These are phyloP conservation scores for Juglanconis sp. DNA, from an alignment of 2,329 filamentous ascomycete species.

Conservation along the genomic window DNA sequence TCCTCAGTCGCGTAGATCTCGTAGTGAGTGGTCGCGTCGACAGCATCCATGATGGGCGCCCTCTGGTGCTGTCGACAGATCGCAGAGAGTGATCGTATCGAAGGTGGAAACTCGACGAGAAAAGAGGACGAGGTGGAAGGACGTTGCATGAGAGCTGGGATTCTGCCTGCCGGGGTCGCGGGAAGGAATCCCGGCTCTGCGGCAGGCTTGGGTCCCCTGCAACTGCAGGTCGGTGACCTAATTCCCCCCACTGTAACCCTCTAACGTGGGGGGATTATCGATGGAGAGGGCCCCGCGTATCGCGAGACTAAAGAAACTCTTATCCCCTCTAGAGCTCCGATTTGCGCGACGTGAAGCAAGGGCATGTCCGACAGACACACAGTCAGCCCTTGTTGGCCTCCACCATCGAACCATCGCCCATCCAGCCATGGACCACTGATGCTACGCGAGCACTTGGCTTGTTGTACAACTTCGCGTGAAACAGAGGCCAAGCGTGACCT, in stretches of 20 bases:
- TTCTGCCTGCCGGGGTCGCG: not conserved
- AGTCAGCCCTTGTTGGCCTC: not conserved
- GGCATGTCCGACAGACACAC: not conserved
- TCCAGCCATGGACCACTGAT: not conserved
- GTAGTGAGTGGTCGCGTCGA: slow-evolving; percentile 61
- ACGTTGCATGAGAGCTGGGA: not conserved
- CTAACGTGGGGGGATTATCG: not conserved
- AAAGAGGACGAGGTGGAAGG: too few species aligned
- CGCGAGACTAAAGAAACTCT: too few species aligned
- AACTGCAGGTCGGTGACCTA: slow-evolving; percentile 1
- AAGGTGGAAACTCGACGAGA: not conserved
- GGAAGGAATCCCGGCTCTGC: too few species aligned
- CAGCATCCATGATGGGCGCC: slow-evolving; percentile 45
- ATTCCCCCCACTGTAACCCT: not conserved
- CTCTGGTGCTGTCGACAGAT: not conserved
- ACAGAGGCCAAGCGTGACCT: slow-evolving; percentile 10
- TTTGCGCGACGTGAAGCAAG: not conserved
- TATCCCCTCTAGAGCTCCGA: not conserved
- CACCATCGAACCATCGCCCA: not conserved
- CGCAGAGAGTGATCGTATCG: not conserved
- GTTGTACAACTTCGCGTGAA: slow-evolving; percentile 2
- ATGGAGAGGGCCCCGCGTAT: too few species aligned
- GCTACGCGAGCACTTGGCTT: not conserved
- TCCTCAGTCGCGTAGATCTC: slow-evolving; percentile 52
- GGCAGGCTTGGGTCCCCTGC: not conserved